Percentiles rank a stretch among this genome's conserved stretches.
Conservation (phyloP, 768 basidiomycete species). For the Agaricus subrufescens region DNA sequence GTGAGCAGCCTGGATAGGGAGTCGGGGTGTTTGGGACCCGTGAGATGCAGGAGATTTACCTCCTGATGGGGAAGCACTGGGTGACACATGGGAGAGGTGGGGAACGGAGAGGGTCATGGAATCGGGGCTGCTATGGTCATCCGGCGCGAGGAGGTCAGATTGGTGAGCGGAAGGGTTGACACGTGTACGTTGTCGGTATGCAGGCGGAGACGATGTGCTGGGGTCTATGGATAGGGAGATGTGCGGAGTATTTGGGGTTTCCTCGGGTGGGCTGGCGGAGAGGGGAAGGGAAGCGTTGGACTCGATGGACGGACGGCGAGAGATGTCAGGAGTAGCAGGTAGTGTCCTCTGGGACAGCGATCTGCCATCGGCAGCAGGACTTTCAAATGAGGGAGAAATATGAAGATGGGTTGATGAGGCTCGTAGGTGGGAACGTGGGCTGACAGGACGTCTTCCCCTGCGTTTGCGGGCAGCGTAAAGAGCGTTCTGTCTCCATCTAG, state of each 20-base stretch:
- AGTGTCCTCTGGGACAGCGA: conserved; percentile 10
- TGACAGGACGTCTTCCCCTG: conserved; percentile 34
- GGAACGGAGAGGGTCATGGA: conserved; percentile 10
- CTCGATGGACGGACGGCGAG: conserved; percentile 27
- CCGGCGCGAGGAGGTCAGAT: conserved; percentile 13
- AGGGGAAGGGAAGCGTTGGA: conserved; percentile 6
- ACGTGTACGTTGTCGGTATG: conserved; percentile 35
- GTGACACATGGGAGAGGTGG: conserved; percentile 19
- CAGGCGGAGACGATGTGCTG: conserved; percentile 22
- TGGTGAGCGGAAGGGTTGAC: conserved; percentile 14
- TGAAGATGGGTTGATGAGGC: conserved; percentile 21
- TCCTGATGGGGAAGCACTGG: conserved; percentile 5
- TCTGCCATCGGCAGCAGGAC: conserved; percentile 14
- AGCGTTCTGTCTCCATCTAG: conserved; percentile 64
- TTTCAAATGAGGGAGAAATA: conserved; percentile 8
- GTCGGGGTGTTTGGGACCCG: conserved; percentile 6
- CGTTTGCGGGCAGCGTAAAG: conserved; percentile 59
- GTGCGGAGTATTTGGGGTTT: not conserved
- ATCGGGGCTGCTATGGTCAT: conserved; percentile 8
- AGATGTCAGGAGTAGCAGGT: conserved; percentile 17
- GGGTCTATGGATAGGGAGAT: conserved; percentile 11
- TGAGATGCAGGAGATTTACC: conserved; percentile 11
- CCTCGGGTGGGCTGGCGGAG: not conserved
- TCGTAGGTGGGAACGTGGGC: conserved; percentile 19
- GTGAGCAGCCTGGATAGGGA: conserved; percentile 40